Evolutionary conservation across 257 asterid species (phyloP), one percentile per base, ranked within the genome.

Genomic region (Petrea volubilis): DNA sequence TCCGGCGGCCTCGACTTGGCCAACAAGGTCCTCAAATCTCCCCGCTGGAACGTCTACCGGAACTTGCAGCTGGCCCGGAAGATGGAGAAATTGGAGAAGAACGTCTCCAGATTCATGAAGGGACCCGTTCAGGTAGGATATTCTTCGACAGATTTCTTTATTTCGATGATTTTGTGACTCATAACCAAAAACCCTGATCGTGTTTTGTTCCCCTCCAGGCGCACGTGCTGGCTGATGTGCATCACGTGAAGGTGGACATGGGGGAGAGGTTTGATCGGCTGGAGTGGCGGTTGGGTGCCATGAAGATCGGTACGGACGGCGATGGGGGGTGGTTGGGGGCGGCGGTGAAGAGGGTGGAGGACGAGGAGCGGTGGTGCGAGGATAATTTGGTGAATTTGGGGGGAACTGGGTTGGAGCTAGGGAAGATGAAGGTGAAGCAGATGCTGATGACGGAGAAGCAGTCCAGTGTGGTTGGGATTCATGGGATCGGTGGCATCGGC

Each of bases 401-500:
- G 1, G 86, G 96, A 10, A 81, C 82, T 5, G 96, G 87, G 12
- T 67, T 93, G 83, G 98, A 93, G 70, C 41, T 93, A 70, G 98
- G 90, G 33, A 90, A 86, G 76, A 76, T 82, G 84, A 85, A 81
- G 77, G 83, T 88, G 69, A 92, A 86, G 76, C 90, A 88, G 86
- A 83, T 87, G 95, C 44, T 93, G 57, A 78, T 77, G n/a, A n/a
- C n/a, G 77, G 69, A 34, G 52, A 31, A 81, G 6, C 79, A 75
- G 20, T 59, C 50, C 11, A 52, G 61, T 29, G 92, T 88, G 21
- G 77, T 87, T 12, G 97, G 92, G 29, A 82, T 90, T 68, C 88
- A 86, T 61, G 98, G 98, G 20, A 90, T 93, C 17, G 96, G 97
- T 0, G 98, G 98, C 20, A 86, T 91, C 18, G 98, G 98, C 7